Evolutionary conservation across 2,329 filamentous ascomycete species (phyloP), one percentile per base, ranked within the genome.

Genomic region (Hymenoscyphus salicellus): DNA sequence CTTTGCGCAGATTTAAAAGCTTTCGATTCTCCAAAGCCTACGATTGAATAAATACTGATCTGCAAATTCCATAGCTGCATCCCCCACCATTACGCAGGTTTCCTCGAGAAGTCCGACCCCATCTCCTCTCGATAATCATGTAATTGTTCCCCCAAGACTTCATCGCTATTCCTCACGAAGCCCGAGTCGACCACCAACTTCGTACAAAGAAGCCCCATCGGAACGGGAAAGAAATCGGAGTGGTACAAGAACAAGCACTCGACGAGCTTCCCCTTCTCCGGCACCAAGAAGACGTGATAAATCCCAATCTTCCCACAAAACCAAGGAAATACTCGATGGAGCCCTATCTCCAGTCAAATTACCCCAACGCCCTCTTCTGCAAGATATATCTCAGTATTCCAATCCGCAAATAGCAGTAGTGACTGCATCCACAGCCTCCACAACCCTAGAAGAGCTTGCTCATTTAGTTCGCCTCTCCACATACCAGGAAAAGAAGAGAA

Each of bases 401-500:
- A 89, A 89, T 74, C 78, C 84, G 16, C 82, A 84, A 69, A 76
- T 89, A 63, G 81, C 65, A 61, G 66, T 66, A 60, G 71, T 79
- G 58, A 77, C 84, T 58, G 82, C 84, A 43, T 85, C 89, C 66
- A 82, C 82, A 60, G 86, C 89, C 56, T 84, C 86, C 65, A 91
- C 89, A 56, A 89, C 88, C 16, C 81, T 94, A 66, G 87, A 91
- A 73, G 90, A 93, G 77, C 84, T 94, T 70, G 90, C 90, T 60
- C 90, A 93, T 76, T 78, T 93, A 72, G 89, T 92, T 69, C 87
- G 90, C 66, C 81, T 93, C 67, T 90, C 90, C 75, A 90, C 88
- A 73, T 92, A 93, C 76, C 91, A 94, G 78, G 89, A 92, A 81
- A 89, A 89, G 81, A 90, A 91, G 81, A 86, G 90, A 78, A 83